phyloP scores from a whole-genome alignment of 2,329 filamentous ascomycete genomes.

The Aspergillus quadrilineatus region DNA sequence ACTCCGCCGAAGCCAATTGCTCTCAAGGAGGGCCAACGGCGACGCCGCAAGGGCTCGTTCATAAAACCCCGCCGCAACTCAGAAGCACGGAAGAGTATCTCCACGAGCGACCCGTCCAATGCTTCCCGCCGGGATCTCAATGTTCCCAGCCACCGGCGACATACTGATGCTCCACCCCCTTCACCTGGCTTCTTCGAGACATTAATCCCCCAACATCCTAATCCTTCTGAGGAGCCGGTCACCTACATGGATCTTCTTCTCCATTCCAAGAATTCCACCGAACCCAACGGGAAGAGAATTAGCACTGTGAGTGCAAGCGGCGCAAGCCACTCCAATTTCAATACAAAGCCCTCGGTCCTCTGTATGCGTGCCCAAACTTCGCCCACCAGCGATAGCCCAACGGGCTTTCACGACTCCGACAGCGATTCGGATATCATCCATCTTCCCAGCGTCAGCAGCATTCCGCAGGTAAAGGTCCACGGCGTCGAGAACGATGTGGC shows the following conservation, averaged over 20 bases:
- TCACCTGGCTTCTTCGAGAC: conserved; percentile 31
- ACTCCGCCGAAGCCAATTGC: conserved; percentile 23
- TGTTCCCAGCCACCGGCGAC: conserved; percentile 32
- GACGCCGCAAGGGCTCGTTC: conserved; percentile 34
- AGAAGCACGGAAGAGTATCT: conserved; percentile 32
- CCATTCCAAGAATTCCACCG: conserved; percentile 21
- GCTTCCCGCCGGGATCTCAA: neutral
- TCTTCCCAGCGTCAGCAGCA: conserved; percentile 28
- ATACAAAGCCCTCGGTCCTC: conserved; percentile 29
- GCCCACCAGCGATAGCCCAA: conserved; percentile 19
- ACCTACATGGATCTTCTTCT: conserved; percentile 33
- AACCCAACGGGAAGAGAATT: conserved; percentile 7
- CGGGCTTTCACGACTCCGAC: conserved; percentile 26
- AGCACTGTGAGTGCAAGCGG: conserved; percentile 10
- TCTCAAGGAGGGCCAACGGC: conserved; percentile 33
- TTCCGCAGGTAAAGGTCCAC: conserved; percentile 30
- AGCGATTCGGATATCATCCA: conserved; percentile 39
- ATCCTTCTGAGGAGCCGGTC: conserved; percentile 19
- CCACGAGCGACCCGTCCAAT: conserved; percentile 25
- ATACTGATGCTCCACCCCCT: conserved; percentile 43
- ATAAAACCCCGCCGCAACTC: conserved; percentile 29
- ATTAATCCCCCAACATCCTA: conserved; percentile 13
- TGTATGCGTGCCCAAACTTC: conserved; percentile 37
- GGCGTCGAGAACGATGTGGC: conserved; percentile 37
- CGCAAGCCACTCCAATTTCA: conserved; percentile 13